Conservation (phyloP, 2,329 filamentous ascomycete species). For the Colletotrichum brevisporum region DNA sequence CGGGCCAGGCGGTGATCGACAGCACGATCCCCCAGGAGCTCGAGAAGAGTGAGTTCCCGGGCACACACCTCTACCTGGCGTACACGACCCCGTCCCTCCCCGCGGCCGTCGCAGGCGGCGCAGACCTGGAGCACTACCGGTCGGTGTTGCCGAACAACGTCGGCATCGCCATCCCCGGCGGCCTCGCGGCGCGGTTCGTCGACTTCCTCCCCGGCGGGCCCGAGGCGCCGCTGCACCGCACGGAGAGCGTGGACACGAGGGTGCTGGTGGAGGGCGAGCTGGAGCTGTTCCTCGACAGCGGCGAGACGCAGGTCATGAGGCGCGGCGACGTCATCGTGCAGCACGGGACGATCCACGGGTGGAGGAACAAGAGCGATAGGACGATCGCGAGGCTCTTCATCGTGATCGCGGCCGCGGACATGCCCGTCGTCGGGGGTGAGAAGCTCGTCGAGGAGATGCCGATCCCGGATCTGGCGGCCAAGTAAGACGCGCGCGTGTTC, state of each 20-base stretch:
- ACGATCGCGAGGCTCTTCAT: conserved; percentile 59
- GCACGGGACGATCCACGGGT: conserved; percentile 68
- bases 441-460: too few relatives aligned
- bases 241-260: conserved; percentile 68
- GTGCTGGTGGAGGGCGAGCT: conserved; percentile 68
- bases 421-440: not conserved
- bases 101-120: conserved; percentile 36
- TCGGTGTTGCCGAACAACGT: conserved; percentile 41
- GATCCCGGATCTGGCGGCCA: not conserved
- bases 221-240: conserved; percentile 63
- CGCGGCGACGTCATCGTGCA: conserved; percentile 69
- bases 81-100: conserved; percentile 47
- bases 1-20: conserved; percentile 52
- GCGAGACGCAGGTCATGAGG: conserved; percentile 60
- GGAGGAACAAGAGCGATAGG: conserved; percentile 59
- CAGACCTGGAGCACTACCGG: conserved; percentile 45
- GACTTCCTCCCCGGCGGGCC: conserved; percentile 57
- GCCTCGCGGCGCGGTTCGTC: conserved; percentile 61
- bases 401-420: not conserved
- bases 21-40: conserved; percentile 39
- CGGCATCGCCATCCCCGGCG: conserved; percentile 49
- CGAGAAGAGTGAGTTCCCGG: conserved; percentile 37
- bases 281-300: conserved; percentile 66
- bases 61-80: conserved; percentile 44
- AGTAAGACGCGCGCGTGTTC: not conserved